Conservation (phyloP, 2,329 filamentous ascomycete genomes). For the Monilinia laxa region DNA sequence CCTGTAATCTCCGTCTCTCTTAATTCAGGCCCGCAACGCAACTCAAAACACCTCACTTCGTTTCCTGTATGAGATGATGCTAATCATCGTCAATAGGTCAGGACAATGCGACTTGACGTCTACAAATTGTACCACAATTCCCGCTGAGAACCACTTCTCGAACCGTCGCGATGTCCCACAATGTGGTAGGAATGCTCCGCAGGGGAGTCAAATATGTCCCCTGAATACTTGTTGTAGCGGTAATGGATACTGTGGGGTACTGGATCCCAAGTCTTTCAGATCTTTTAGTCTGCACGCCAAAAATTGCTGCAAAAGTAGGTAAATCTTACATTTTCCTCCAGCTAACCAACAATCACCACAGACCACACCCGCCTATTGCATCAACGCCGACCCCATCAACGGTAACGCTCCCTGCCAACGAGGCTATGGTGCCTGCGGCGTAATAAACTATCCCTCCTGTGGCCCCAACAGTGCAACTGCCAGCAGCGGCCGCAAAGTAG, state of each 20-base stretch:
- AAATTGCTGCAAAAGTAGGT: background rate
- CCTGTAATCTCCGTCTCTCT: background rate
- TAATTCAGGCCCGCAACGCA: background rate
- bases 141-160: constrained; percentile 22
- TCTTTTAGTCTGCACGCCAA: too few relatives aligned
- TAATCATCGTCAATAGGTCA: background rate
- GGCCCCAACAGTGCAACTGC: constrained; percentile 7
- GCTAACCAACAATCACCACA: background rate
- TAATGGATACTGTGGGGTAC: constrained; percentile 23
- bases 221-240: constrained; percentile 21
- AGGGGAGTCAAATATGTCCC: constrained; percentile 19
- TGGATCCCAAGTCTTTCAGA: too few relatives aligned
- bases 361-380: constrained; percentile 21
- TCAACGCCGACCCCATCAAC: constrained; percentile 20
- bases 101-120: background rate
- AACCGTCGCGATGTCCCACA: constrained; percentile 20
- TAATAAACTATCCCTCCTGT: constrained; percentile 10
- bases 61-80: background rate
- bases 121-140: background rate
- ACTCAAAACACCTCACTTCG: background rate
- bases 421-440: constrained; percentile 10
- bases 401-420: constrained; percentile 7
- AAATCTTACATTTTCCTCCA: background rate
- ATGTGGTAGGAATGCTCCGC: constrained; percentile 17
- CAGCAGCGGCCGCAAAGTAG: background rate